Conservation (phyloP, 352 stramenopile species). For the Nothophytophthora sp. region DNA sequence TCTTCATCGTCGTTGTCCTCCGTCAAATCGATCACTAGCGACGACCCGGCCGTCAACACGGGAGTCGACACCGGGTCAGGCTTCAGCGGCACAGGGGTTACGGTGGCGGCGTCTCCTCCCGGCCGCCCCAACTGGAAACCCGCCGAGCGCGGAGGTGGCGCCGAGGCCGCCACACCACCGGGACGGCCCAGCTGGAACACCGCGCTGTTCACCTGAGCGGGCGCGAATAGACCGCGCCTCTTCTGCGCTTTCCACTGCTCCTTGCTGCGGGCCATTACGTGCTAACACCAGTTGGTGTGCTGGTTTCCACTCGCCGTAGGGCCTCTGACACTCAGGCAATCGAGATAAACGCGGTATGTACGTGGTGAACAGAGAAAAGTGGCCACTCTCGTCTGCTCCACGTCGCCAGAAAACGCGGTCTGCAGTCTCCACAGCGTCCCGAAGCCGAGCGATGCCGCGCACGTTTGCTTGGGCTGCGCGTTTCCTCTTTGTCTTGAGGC, state of each 20-base stretch:
- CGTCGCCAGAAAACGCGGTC: background rate
- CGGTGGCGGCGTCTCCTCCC: background rate
- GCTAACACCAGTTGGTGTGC: background rate
- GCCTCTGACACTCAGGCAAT: background rate
- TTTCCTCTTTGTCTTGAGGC: too few relatives aligned
- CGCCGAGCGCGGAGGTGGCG: constrained; percentile 4
- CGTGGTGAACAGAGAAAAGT: background rate
- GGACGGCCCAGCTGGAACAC: constrained; percentile 16
- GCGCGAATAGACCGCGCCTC: constrained; percentile 12
- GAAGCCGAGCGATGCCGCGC: background rate
- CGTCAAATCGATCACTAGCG: constrained; percentile 54
- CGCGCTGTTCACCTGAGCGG: constrained; percentile 7
- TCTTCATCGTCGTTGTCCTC: constrained; percentile 60
- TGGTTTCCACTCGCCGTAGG: constrained; percentile 3
- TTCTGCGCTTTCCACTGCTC: constrained; percentile 41
- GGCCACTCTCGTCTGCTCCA: background rate
- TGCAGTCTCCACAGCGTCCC: constrained; percentile 5
- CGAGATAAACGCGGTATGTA: constrained; percentile 6
- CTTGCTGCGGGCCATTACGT: constrained; percentile 37
- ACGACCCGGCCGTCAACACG: background rate
- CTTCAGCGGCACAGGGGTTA: constrained; percentile 1
- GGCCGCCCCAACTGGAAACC: constrained; percentile 15
- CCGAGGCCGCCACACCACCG: background rate
- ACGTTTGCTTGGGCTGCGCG: constrained; percentile 7
- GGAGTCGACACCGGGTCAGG: constrained; percentile 2